phyloP scores from a whole-genome alignment of 345 rosid species.

The Euphorbia peplus region DNA sequence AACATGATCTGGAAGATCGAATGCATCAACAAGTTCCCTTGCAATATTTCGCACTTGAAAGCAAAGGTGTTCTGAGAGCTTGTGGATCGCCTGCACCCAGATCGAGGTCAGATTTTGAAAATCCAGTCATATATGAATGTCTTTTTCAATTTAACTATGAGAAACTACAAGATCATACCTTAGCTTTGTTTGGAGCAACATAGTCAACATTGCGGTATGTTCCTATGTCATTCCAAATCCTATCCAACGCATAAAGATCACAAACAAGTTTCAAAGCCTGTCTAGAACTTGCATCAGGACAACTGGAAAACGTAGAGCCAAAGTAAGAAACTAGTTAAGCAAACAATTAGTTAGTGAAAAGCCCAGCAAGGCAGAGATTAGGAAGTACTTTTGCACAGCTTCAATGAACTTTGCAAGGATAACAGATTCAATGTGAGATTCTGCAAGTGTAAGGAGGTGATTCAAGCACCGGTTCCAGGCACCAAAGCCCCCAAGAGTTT shows the following conservation, averaged over 20 bases:
- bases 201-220: slow-evolving; percentile 89
- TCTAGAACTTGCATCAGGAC: slow-evolving; percentile 64
- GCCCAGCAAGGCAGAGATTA: neutral
- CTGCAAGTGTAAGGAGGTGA: slow-evolving; percentile 95
- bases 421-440: slow-evolving; percentile 93
- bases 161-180: slow-evolving; percentile 44
- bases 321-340: slow-evolving; percentile 14
- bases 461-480: slow-evolving; percentile 99
- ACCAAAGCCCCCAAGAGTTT: slow-evolving; percentile 84
- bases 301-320: slow-evolving; percentile 37
- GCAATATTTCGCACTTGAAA: slow-evolving; percentile 88
- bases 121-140: neutral
- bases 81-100: slow-evolving; percentile 77
- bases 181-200: slow-evolving; percentile 98
- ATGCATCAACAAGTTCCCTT: slow-evolving; percentile 73
- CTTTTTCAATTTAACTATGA: neutral
- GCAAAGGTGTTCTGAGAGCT: slow-evolving; percentile 73
- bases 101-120: neutral
- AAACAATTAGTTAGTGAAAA: neutral
- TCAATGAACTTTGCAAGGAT: slow-evolving; percentile 86
- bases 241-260: slow-evolving; percentile 92
- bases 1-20: slow-evolving; percentile 72
- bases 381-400: slow-evolving; percentile 73
- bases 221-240: slow-evolving; percentile 95
- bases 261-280: slow-evolving; percentile 84